Base-by-base conservation (phyloP, 495 filamentous ascomycete species). In the Daldinia concentrica region DNA sequence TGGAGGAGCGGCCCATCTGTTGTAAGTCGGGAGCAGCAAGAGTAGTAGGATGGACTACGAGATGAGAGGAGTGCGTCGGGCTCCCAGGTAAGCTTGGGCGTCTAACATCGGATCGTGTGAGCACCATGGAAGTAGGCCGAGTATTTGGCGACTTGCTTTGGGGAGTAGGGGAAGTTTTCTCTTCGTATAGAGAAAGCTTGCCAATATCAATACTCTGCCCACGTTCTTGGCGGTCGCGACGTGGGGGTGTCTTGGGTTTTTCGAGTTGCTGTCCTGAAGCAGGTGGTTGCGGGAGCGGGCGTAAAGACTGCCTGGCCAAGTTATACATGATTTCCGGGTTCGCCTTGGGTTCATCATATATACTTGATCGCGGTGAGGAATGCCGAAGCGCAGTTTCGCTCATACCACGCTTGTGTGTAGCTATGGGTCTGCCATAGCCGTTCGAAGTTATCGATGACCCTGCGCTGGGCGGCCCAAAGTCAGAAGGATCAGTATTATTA, bases 1-100 rank as follows among this genome's bases (percentile, higher is more conserved):
- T 98, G 0, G 93, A 90, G 1, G 94, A 97, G 70, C 90, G 91
- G 29, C 93, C 88, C 15, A 98, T 85, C 26, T 85, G 91, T 72
- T 90, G 86, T 3, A 98, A 83, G 60, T 97, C 93, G 1, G 93
- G 92, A 0, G 86, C 82, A 0, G 82, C 83, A 4, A 92, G 75
- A 11, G 89, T 82, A 11, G 89, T 82, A 6, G 77, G 51, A 55
- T 78, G 74, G n/a, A 62, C 58, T 9, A 72, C 27, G 11, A 72
- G 66, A n/a, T 62, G 70, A 34, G 69, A 48, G 14, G 66, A 39
- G 83, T 80, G 30, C 84, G 74, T 14, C 56, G 75, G 39, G 81
- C 77, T 74, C 36, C 68, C 77, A 27, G 69, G 39, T 34, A 45
- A 6, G 24, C 73, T 74, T 9, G 73, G 81, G 45, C 76, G 82